Conservation (phyloP, 2,329 filamentous ascomycete species). For the Amphichorda felina region DNA sequence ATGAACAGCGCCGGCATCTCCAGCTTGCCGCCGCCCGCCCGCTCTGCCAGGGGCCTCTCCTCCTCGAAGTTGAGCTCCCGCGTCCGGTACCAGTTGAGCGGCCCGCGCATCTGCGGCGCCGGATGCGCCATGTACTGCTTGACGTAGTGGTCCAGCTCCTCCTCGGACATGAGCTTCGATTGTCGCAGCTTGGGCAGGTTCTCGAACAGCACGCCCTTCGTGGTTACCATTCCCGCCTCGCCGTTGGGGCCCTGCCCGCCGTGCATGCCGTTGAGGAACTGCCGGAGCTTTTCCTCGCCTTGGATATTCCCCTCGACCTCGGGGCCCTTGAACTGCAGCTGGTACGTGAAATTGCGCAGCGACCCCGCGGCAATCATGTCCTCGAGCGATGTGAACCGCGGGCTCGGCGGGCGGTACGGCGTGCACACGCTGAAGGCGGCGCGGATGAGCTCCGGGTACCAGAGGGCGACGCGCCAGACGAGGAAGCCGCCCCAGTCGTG, state of each 20-base stretch:
- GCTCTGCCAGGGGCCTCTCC: conserved; percentile 33
- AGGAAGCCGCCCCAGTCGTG: conserved; percentile 87
- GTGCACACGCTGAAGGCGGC: conserved; percentile 75
- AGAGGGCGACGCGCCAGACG: conserved; percentile 63
- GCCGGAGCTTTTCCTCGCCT: conserved; percentile 49
- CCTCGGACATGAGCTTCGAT: conserved; percentile 47
- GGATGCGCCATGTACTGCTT: conserved; percentile 52
- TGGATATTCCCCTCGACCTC: conserved; percentile 49
- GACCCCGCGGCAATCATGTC: conserved; percentile 39
- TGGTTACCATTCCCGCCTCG: conserved; percentile 43
- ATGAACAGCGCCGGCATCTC: conserved; percentile 65
- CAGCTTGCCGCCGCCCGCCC: conserved; percentile 58
- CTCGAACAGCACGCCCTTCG: conserved; percentile 52
- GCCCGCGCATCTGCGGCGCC: conserved; percentile 55
- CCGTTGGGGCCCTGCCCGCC: conserved; percentile 49
- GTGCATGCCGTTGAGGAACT: conserved; percentile 61
- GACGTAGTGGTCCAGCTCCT: conserved; percentile 70
- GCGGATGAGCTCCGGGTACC: conserved; percentile 59
- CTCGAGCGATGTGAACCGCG: conserved; percentile 43
- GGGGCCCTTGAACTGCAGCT: conserved; percentile 64
- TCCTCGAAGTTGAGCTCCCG: conserved; percentile 64
- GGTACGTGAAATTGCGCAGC: conserved; percentile 68
- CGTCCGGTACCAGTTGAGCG: conserved; percentile 82
- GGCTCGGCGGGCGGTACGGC: conserved; percentile 49
- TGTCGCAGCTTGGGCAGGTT: conserved; percentile 44